Base-by-base conservation (phyloP, 139 green algal genomes). In the Auxenochlorella pyrenoidosa region DNA sequence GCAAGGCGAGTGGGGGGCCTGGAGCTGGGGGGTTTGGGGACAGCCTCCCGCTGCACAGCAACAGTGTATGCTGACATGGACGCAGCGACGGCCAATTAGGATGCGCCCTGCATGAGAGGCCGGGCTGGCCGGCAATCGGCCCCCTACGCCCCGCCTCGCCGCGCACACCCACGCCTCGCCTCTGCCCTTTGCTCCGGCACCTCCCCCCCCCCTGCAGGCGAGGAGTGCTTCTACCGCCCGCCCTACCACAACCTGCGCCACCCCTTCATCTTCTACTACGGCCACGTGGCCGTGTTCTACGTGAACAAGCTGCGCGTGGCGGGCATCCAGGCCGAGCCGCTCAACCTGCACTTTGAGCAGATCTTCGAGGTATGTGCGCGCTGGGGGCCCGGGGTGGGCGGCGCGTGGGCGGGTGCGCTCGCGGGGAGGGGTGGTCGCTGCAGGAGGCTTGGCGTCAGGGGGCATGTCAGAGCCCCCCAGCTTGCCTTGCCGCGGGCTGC, bases 191-290 rank as follows among this genome's bases (percentile, higher is more conserved):
- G n/a, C n/a, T n/a, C 36, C 38, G 10, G n/a, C 38, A 2, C 19
- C n/a, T 51, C 1, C n/a, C 24, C n/a, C n/a, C 68, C 32, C 40
- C 22, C 36, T 89, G 76, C 92, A 96, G 88, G 92, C 86, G 86
- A 93, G 43, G 93, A 96, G 81, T 89, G 94, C 21, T 97, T 94
- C 90, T 91, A 93, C 36, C 88, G 94, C 18, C 94, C 94, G 86
- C 95, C 95, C 0, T 95, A 96, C 90, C 95, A 97, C 87, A 93
- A 94, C 91, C 94, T 97, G 84, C 92, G 95, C 71, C 95, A 97
- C 89, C 95, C 95, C 75, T 95, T 97, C 90, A 94, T 97, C 76
- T 97, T 97, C 87, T 97, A 97, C 90, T 97, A 96, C 78, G 91
- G 90, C 47, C 94, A 97, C 90, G 91, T 93, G 41, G 95, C 95